Conservation (phyloP, 108 stramenopile genomes). For the Skeletonema tropicum region DNA sequence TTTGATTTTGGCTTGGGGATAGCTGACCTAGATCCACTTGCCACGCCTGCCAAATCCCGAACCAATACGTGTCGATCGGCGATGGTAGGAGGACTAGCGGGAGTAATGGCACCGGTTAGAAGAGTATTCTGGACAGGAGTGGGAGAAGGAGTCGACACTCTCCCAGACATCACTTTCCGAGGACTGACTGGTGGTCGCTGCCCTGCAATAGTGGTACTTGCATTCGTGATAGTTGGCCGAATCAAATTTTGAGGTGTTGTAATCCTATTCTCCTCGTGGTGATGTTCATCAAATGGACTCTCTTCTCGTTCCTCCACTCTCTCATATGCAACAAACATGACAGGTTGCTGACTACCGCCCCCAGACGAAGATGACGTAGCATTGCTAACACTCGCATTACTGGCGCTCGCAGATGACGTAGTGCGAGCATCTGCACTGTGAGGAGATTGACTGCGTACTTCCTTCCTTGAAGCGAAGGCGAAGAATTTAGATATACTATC, state of each 20-base stretch:
- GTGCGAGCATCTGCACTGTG: constrained; percentile 2
- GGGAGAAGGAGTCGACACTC: neutral
- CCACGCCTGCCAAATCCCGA: neutral
- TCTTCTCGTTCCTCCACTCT: constrained; percentile 4
- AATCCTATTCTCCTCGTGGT: neutral
- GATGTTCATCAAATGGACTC: constrained; percentile 3
- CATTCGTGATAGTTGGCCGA: neutral
- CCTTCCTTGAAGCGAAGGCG: neutral
- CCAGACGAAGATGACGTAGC: constrained; percentile 1
- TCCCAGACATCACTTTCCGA: neutral
- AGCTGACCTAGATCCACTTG: neutral
- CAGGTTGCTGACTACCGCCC: constrained; percentile 4
- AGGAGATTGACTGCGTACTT: constrained; percentile 1
- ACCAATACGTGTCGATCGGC: constrained; percentile 1
- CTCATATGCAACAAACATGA: constrained; percentile 1
- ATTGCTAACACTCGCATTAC: constrained; percentile 1
- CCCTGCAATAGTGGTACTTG: neutral
- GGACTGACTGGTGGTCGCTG: neutral
- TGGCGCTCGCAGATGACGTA: neutral
- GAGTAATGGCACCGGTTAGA: neutral
- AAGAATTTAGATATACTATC: neutral
- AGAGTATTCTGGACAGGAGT: neutral
- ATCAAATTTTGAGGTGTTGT: neutral
- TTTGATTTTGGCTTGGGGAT: neutral
- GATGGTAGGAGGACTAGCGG: neutral